Base-by-base conservation (phyloP, 441 rosid genomes). In the Populus tomentosa region DNA sequence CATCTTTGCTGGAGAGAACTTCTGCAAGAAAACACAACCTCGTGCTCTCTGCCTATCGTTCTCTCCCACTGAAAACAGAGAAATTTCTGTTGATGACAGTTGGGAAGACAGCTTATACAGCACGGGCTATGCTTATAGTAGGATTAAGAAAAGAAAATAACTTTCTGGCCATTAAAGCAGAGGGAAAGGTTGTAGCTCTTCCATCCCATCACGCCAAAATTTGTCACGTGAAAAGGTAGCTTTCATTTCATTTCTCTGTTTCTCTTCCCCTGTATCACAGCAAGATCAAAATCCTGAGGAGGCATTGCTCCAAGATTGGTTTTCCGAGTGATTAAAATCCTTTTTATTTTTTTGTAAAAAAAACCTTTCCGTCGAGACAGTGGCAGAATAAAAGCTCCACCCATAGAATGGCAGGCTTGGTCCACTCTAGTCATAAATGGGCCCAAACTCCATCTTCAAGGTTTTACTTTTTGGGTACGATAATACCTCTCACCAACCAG, bases 401-500 rank as follows among this genome's bases (percentile, higher is more conserved):
- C 6, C 10, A 1, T 32, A 67, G 23, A 56, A 67, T 21, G 23
- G 73, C 78, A 46, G 21, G 67, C 6, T 53, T 67, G 72, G 78
- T 53, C 78, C 72, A 53, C 33, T 11, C 21, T 7, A 4, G 67
- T n/a, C 23, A 75, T 75, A n/a, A 63, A 75, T n/a, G 50, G 36
- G 18, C 35, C 69, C 6, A 67, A 59, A 26, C 73, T 68, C 69
- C 28, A 56, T 59, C 28, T 56, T 76, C n/a, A 40, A 42, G 50
- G 71, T 9, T 6, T 65, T 23, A 23, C 33, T 30, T 42, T 75
- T 20, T 63, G 69, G 63, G 66, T 32, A 50, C 50, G 50, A 53
- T 46, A 32, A 75, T n/a, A 67, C 72, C 67, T 75, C 50, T 67
- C 38, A 42, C 42, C 71, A 75, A 20, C 72, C 69, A 36, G 14